These are phyloP conservation scores for Davidsoniella virescens DNA, from an alignment of 2,329 filamentous ascomycete species.

Conservation along the genomic window DNA sequence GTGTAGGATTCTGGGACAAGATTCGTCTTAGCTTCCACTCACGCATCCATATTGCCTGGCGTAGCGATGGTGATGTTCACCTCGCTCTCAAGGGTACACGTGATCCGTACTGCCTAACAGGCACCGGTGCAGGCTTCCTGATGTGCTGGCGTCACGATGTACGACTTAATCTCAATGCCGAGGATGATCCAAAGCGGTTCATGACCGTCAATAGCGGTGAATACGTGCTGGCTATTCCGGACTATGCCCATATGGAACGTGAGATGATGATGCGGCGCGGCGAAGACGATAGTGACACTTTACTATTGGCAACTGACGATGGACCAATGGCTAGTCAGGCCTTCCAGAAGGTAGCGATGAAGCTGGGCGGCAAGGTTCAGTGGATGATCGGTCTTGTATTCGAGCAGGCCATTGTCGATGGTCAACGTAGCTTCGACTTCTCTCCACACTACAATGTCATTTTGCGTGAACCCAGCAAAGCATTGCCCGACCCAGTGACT, in stretches of 20 bases:
- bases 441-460: slow-evolving; percentile 84
- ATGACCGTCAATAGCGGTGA: slow-evolving; percentile 94
- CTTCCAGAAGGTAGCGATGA: slow-evolving; percentile 99
- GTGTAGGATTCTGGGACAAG: slow-evolving; percentile 98
- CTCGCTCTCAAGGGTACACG: slow-evolving; percentile 79
- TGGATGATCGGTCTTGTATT: slow-evolving; percentile 88
- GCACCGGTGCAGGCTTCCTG: slow-evolving; percentile 82
- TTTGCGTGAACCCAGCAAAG: slow-evolving; percentile 62
- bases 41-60: slow-evolving; percentile 76
- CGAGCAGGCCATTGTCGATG: slow-evolving; percentile 61
- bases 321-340: slow-evolving; percentile 30
- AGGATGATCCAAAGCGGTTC: slow-evolving; percentile 78
- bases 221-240: slow-evolving; percentile 85
- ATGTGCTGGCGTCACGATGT: slow-evolving; percentile 99
- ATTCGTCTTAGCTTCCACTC: slow-evolving; percentile 90
- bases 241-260: slow-evolving; percentile 77
- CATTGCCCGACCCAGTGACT: slow-evolving; percentile 37
- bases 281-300: slow-evolving; percentile 28
- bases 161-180: slow-evolving; percentile 66
- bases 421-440: slow-evolving; percentile 69
- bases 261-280: slow-evolving; percentile 36
- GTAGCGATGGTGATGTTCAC: slow-evolving; percentile 88
- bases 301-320: not conserved
- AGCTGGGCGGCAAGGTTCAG: slow-evolving; percentile 87
- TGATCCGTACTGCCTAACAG: slow-evolving; percentile 85